Conservation (phyloP, 371 early-diverging fungal species). For the Apophysomyces elegans region DNA sequence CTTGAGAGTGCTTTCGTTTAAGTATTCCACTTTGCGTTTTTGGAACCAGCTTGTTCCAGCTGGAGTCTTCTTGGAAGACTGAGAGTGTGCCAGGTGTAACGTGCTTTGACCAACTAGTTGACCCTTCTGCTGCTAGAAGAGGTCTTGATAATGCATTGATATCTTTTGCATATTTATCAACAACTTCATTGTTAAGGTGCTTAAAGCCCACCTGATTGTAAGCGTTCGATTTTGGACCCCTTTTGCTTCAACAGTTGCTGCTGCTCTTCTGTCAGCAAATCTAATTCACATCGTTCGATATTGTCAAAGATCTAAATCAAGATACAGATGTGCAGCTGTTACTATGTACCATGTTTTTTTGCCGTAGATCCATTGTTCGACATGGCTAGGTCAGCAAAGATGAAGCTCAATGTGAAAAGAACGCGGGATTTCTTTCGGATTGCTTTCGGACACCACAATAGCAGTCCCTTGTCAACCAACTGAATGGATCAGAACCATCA, state of each 20-base stretch:
- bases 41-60: constrained; percentile 33
- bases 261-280: constrained; percentile 49
- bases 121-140: constrained; percentile 26
- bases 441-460: no score
- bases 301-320: neutral
- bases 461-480: no score
- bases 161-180: constrained; percentile 25
- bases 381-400: neutral
- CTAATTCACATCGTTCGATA: constrained; percentile 17
- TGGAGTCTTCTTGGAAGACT: constrained; percentile 46
- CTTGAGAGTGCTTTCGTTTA: constrained; percentile 11
- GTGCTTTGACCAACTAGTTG: constrained; percentile 41
- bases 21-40: constrained; percentile 25
- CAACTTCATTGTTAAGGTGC: neutral
- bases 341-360: neutral
- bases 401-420: no score
- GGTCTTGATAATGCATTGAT: constrained; percentile 42
- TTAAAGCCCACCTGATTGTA: constrained; percentile 38
- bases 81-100: constrained; percentile 47
- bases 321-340: neutral
- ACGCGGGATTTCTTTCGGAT: no score
- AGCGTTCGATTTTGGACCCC: constrained; percentile 42
- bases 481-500: no score
- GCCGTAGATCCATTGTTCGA: neutral
- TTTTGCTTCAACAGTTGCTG: constrained; percentile 42